A percentile compares a stretch with the other conserved stretches of the same genome.
Evolutionary conservation across 2,329 filamentous ascomycete genomes (phyloP).

Genomic region (Ophiostoma ulmi): DNA sequence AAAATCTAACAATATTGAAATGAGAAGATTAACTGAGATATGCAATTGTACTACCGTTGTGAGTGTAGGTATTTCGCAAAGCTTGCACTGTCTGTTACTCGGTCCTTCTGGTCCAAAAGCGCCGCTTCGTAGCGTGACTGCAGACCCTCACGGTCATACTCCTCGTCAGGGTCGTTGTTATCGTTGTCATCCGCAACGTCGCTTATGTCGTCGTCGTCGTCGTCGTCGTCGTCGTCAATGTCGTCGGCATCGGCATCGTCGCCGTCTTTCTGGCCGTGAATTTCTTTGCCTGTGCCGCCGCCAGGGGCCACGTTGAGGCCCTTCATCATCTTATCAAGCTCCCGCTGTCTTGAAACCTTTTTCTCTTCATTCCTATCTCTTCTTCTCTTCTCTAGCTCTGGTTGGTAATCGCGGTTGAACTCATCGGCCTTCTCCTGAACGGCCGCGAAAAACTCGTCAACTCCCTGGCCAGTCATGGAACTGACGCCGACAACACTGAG

Average conservation of each 20-base stretch:
- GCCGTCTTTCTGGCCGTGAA: conserved; percentile 29
- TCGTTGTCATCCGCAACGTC: conserved; percentile 50
- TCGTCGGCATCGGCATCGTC: conserved; percentile 37
- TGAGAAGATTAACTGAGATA: too few relatives aligned
- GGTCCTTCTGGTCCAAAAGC: conserved; percentile 51
- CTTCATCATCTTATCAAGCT: conserved; percentile 89
- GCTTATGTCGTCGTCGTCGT: conserved; percentile 38
- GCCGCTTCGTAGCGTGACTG: conserved; percentile 73
- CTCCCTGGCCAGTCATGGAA: conserved; percentile 83
- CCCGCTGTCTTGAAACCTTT: conserved; percentile 65
- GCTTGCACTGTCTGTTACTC: conserved; percentile 51
- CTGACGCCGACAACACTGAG: conserved; percentile 90
- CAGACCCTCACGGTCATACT: conserved; percentile 59
- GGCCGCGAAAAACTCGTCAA: conserved; percentile 89
- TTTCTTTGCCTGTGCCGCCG: conserved; percentile 27
- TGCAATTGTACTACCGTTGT: conserved; percentile 34
- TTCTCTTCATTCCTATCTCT: conserved; percentile 72
- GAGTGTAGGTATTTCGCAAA: conserved; percentile 56
- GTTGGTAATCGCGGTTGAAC: conserved; percentile 84
- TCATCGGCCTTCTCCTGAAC: conserved; percentile 83
- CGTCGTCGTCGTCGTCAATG: conserved; percentile 40
- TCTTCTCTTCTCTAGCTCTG: conserved; percentile 76
- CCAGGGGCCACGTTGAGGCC: conserved; percentile 59
- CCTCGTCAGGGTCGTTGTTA: conserved; percentile 55
- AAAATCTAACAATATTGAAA: background rate